These are phyloP conservation scores for Gossypium davidsonii DNA, from an alignment of 441 rosid species.

Conservation along the genomic window DNA sequence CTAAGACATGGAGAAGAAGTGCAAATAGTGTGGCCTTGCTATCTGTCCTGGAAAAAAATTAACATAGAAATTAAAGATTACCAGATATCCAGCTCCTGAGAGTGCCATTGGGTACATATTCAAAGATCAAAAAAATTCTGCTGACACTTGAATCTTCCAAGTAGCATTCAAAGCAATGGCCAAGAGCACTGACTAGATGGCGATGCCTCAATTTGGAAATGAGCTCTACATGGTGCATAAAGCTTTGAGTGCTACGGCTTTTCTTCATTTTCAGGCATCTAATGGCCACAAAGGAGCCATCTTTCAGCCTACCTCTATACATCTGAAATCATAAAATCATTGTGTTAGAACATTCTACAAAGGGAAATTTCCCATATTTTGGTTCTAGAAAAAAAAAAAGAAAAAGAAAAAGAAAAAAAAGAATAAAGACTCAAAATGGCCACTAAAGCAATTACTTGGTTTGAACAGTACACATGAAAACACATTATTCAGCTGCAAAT, in stretches of 20 bases:
- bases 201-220: conserved; percentile 81
- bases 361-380: neutral
- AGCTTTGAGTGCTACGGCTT: conserved; percentile 61
- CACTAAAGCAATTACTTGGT: too few relatives aligned
- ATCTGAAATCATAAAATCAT: conserved; percentile 43
- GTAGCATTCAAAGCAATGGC: conserved; percentile 90
- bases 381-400: neutral
- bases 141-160: conserved; percentile 89
- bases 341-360: neutral
- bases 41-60: neutral
- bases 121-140: conserved; percentile 79
- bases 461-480: neutral
- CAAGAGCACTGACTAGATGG: conserved; percentile 82
- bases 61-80: conserved; percentile 21
- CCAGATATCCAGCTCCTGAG: conserved; percentile 88
- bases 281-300: conserved; percentile 62
- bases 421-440: too few relatives aligned
- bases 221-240: conserved; percentile 80
- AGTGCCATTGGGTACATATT: conserved; percentile 81
- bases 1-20: neutral
- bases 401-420: too few relatives aligned
- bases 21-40: neutral
- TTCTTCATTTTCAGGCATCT: conserved; percentile 69
- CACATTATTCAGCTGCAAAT: neutral
- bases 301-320: conserved; percentile 72